Evolutionary conservation across 495 filamentous ascomycete genomes (phyloP).

Genomic region (Tirmania nivea): DNA sequence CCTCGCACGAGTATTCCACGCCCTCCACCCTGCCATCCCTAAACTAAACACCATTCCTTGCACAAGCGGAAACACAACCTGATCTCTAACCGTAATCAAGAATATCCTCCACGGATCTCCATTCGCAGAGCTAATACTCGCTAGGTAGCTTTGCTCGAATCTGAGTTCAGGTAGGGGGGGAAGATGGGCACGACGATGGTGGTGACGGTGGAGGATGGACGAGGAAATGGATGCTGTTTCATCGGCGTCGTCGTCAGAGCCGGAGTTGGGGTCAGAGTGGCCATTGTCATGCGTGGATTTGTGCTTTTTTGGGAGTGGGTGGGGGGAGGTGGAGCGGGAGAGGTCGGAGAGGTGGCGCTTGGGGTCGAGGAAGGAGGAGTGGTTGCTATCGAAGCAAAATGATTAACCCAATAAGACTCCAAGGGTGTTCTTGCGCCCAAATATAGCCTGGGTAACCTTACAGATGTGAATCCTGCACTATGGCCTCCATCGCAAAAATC

Average conservation of each 20-base stretch:
- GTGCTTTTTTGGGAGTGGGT: not conserved
- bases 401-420: no score
- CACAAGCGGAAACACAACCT: conserved; percentile 32
- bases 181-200: conserved; percentile 26
- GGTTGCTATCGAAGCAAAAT: no score
- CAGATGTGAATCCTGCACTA: no score
- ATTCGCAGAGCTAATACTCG: conserved; percentile 55
- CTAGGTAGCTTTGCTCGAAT: conserved; percentile 93
- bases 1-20: conserved; percentile 16
- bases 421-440: no score
- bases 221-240: conserved; percentile 11
- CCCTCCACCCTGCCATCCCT: conserved; percentile 7
- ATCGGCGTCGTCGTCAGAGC: conserved; percentile 2
- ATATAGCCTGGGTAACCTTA: no score
- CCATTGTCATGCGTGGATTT: not conserved
- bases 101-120: conserved; percentile 46
- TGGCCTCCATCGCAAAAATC: no score
- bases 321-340: not conserved
- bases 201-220: conserved; percentile 3
- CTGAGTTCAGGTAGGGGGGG: conserved; percentile 80
- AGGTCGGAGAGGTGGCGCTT: not conserved
- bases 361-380: conserved; percentile 6
- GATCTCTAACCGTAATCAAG: conserved; percentile 72
- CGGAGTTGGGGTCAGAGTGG: not conserved
- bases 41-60: conserved; percentile 14